Evolutionary conservation across 208 protist species (phyloP).

Genomic region (Tritrichomonas musculus): DNA sequence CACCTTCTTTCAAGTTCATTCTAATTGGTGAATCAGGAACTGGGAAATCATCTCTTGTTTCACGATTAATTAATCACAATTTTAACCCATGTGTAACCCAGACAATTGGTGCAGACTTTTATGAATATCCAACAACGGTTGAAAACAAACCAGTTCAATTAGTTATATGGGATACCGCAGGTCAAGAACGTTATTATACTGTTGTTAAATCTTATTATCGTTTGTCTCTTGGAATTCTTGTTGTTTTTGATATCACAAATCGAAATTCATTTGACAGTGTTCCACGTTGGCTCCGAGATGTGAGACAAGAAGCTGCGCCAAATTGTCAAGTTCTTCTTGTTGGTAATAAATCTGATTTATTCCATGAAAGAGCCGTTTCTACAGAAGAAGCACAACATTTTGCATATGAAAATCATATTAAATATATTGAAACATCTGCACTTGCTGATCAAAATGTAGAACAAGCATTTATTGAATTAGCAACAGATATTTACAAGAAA

Average conservation of each 20-base stretch:
- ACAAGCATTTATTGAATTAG: background rate
- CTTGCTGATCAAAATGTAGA: background rate
- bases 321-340: background rate
- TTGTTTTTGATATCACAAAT: conserved; percentile 15
- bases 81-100: background rate
- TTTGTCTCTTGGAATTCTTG: background rate
- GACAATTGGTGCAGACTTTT: background rate
- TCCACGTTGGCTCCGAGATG: background rate
- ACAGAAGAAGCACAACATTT: background rate
- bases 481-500: background rate
- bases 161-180: background rate
- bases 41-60: background rate
- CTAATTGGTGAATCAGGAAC: background rate
- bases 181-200: background rate
- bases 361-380: background rate
- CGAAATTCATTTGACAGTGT: background rate
- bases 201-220: background rate
- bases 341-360: conserved; percentile 5
- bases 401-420: background rate
- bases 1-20: too few relatives aligned
- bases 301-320: background rate
- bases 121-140: background rate
- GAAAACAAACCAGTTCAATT: background rate
- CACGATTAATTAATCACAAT: background rate
- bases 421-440: background rate